Base-by-base conservation (phyloP, 495 filamentous ascomycete genomes). In the Neurospora sp. region DNA sequence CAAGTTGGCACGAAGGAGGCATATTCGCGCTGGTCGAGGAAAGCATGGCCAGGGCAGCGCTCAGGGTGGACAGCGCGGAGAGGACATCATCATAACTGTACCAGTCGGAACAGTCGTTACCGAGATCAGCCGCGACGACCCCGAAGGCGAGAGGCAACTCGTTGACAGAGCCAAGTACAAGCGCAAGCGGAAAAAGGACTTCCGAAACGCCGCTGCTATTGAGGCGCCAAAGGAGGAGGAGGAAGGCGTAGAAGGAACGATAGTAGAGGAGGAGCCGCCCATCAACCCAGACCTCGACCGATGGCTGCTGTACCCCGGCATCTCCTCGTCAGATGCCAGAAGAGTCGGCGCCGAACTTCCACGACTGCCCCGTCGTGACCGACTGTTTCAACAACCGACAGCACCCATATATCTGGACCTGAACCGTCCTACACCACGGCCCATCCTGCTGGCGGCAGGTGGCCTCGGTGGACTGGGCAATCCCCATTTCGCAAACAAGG, bases 391-490 rank as follows among this genome's bases (percentile, higher is more conserved):
- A 59, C 91, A 95, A 75, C 91, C 92, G 0, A 77, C 85, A 39
- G 86, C 85, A 0, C 93, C 93, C 10, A 89, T 99, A 18, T 85
- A 88, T 73, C 86, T 99, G 10, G 96, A 99, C 79, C 85, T 99
- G 10, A 92, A 91, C 9, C 81, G 87, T 35, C 91, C 93, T 1
- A 97, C 94, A 83, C 88, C 92, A 16, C 86, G 87, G 47, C 96
- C 96, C 0, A 89, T 97, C 70, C 84, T 99, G n/a, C 86, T 99
- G n/a, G 91, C 92, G 3, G 93, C 93, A 3, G 96, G 96, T 22
- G 93, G 93, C 16, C 87, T 93, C 61, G 96, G 96, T 12, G 96
- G 96, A 0, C 82, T 97, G 42, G 96, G 96, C 1, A 99, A 99
- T 76, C 93, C 96, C 16, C 94, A 98, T 77, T 99, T 97, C 77